These are phyloP conservation scores for Penicillium polonicum DNA, from an alignment of 2,329 filamentous ascomycete species.

Conservation along the genomic window DNA sequence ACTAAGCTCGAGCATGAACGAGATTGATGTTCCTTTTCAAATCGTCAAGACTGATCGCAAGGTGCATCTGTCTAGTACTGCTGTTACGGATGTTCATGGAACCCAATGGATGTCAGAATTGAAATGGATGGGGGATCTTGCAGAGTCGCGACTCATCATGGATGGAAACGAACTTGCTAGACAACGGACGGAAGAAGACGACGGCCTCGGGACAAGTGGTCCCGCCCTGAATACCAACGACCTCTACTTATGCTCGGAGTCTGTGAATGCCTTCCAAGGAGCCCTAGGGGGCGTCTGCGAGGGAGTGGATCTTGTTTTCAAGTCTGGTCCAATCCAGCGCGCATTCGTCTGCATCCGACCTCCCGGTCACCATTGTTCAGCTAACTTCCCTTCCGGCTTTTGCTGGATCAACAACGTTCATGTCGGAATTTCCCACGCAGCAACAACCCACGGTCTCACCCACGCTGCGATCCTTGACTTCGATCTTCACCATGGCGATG, in stretches of 20 bases:
- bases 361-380: conserved; percentile 92
- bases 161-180: conserved; percentile 76
- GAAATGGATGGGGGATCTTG: conserved; percentile 76
- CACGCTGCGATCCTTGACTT: conserved; percentile 94
- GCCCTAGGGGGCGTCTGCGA: conserved; percentile 91
- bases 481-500: conserved; percentile 88
- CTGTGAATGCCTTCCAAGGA: conserved; percentile 81
- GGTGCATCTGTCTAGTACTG: conserved; percentile 68
- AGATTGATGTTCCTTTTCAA: conserved; percentile 64
- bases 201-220: conserved; percentile 42
- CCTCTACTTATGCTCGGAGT: conserved; percentile 85
- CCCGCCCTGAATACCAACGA: conserved; percentile 78
- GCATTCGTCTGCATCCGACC: conserved; percentile 92
- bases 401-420: conserved; percentile 99
- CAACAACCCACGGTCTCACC: conserved; percentile 78
- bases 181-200: conserved; percentile 45
- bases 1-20: conserved; percentile 44
- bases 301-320: conserved; percentile 82
- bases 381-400: conserved; percentile 86
- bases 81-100: conserved; percentile 89
- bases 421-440: conserved; percentile 89
- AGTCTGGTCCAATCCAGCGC: conserved; percentile 61
- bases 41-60: conserved; percentile 77
- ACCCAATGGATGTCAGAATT: conserved; percentile 91
- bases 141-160: conserved; percentile 72